phyloP scores from a whole-genome alignment of 106 monocot species.

The Phalaenopsis aphrodite region DNA sequence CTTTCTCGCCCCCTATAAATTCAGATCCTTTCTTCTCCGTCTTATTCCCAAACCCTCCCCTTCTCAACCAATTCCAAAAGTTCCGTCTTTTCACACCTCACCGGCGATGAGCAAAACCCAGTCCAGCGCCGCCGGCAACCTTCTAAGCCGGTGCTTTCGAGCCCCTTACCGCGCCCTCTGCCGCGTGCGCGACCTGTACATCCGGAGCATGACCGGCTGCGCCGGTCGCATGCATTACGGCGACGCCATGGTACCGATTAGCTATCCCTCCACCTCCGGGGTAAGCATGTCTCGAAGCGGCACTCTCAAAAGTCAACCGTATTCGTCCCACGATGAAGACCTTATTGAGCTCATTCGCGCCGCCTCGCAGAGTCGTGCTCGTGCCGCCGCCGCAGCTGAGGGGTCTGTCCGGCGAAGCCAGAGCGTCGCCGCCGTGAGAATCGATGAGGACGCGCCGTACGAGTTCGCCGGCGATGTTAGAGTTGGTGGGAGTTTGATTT shows the following conservation, averaged over 20 bases:
- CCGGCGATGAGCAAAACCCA: not conserved
- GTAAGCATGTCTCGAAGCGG: constrained; percentile 14
- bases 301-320: constrained; percentile 10
- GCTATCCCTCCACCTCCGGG: not conserved
- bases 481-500: constrained; percentile 21
- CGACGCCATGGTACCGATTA: not conserved
- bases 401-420: constrained; percentile 36
- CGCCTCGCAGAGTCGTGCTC: constrained; percentile 14
- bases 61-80: not conserved
- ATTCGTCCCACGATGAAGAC: constrained; percentile 32
- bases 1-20: not conserved
- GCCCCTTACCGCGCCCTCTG: constrained; percentile 37
- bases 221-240: constrained; percentile 21
- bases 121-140: not conserved
- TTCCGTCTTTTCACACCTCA: not conserved
- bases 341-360: constrained; percentile 50
- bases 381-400: not conserved
- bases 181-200: constrained; percentile 43
- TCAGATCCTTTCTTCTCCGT: not conserved
- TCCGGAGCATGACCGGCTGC: constrained; percentile 36
- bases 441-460: constrained; percentile 62
- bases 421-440: constrained; percentile 53
- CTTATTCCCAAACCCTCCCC: not conserved
- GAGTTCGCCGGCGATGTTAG: constrained; percentile 32
- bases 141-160: constrained; percentile 16